These are phyloP conservation scores for Elsinoe fawcettii DNA, from an alignment of 2,329 filamentous ascomycete species.

Conservation along the genomic window DNA sequence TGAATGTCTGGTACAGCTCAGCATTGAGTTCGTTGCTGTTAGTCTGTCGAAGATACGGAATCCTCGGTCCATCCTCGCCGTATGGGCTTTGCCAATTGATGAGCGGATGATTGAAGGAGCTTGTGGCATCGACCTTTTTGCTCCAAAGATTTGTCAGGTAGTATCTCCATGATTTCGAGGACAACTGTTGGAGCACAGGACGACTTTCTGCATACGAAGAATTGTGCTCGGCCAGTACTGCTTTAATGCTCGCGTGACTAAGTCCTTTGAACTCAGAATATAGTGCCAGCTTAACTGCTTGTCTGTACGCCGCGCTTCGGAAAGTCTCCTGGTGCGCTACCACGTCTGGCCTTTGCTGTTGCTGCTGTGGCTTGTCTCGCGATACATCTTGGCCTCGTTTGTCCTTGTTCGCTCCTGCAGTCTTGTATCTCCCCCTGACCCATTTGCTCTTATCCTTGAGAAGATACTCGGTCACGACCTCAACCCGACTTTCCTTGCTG, in stretches of 20 bases:
- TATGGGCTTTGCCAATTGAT: constrained; percentile 51
- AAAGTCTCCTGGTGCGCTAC: constrained; percentile 56
- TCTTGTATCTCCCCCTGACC: constrained; percentile 57
- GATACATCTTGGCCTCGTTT: background rate
- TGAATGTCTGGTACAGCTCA: constrained; percentile 41
- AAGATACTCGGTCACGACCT: constrained; percentile 68
- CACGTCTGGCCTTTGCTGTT: constrained; percentile 13
- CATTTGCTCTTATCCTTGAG: constrained; percentile 63
- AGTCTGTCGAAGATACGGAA: constrained; percentile 58
- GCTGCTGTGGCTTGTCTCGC: background rate
- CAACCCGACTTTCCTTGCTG: constrained; percentile 66
- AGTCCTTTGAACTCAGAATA: constrained; percentile 70
- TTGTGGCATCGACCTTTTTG: constrained; percentile 49
- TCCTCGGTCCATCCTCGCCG: constrained; percentile 45
- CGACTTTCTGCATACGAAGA: constrained; percentile 68
- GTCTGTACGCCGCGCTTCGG: constrained; percentile 58
- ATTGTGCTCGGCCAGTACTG: constrained; percentile 72
- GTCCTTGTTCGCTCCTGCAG: constrained; percentile 16
- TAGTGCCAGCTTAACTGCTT: constrained; percentile 59
- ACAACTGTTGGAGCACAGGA: constrained; percentile 59
- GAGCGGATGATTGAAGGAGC: constrained; percentile 55
- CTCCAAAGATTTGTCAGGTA: constrained; percentile 64
- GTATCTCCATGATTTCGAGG: constrained; percentile 69
- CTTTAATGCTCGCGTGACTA: constrained; percentile 64
- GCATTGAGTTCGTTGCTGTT: constrained; percentile 49